Conservation (phyloP, 2,329 filamentous ascomycete species). For the Aspergillus nomiae region DNA sequence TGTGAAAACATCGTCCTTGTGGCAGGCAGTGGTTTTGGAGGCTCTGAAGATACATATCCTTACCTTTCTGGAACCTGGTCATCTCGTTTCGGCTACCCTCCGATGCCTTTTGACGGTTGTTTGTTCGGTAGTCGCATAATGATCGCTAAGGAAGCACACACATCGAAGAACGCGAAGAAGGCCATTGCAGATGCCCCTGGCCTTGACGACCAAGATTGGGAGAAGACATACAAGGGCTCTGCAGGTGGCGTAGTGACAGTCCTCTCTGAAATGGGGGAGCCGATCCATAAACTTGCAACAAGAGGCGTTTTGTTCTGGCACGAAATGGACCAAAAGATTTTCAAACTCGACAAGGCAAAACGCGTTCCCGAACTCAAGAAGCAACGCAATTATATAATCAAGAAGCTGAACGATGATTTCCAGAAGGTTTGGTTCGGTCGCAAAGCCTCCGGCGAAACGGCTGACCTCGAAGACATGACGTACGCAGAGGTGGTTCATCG, state of each 20-base stretch:
- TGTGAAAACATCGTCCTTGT: constrained; percentile 84
- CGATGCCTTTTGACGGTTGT: constrained; percentile 91
- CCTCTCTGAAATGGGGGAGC: constrained; percentile 98
- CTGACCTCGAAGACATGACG: constrained; percentile 94
- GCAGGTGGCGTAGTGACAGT: constrained; percentile 95
- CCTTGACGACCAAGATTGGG: constrained; percentile 81
- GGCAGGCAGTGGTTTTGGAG: constrained; percentile 87
- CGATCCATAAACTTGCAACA: constrained; percentile 97
- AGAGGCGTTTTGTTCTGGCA: constrained; percentile 96
- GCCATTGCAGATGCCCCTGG: constrained; percentile 85
- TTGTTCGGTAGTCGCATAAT: constrained; percentile 92
- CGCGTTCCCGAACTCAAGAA: constrained; percentile 84
- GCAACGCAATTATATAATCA: constrained; percentile 86
- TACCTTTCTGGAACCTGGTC: constrained; percentile 89
- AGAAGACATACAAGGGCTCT: constrained; percentile 87
- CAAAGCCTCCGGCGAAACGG: constrained; percentile 76
- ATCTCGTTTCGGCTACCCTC: constrained; percentile 80
- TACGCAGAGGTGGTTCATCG: constrained; percentile 85
- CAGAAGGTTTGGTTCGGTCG: constrained; percentile 96
- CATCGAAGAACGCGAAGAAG: constrained; percentile 82
- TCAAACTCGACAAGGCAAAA: constrained; percentile 93
- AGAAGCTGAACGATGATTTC: constrained; percentile 93
- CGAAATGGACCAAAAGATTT: constrained; percentile 99
- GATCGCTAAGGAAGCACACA: constrained; percentile 89
- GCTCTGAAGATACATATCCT: constrained; percentile 85